These are phyloP conservation scores for Vitis hybrid DNA, from an alignment of 177 flowering plant genomes.

Conservation along the genomic window DNA sequence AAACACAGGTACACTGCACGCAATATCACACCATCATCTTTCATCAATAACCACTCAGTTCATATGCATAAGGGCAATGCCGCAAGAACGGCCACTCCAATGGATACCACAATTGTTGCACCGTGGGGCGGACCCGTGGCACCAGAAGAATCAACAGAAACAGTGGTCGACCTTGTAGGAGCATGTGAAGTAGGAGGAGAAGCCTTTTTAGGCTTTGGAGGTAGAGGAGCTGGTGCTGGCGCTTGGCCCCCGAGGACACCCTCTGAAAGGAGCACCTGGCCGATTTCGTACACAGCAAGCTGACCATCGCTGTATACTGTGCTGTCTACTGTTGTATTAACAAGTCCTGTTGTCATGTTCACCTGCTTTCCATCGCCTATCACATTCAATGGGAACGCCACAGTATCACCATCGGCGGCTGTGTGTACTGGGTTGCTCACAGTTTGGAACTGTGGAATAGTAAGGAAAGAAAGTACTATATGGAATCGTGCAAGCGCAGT, in stretches of 20 bases:
- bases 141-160: constrained; percentile 18
- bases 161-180: constrained; percentile 8
- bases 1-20: neutral
- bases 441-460: too few species aligned
- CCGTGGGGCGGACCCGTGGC: constrained; percentile 5
- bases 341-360: too few species aligned
- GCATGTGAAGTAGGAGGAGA: constrained; percentile 6
- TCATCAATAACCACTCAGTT: neutral
- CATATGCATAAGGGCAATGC: constrained; percentile 12
- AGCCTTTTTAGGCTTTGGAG: constrained; percentile 11
- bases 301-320: too few species aligned
- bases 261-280: too few species aligned
- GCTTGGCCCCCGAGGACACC: neutral
- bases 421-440: too few species aligned
- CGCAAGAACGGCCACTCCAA: constrained; percentile 13
- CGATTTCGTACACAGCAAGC: too few species aligned
- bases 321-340: too few species aligned
- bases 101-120: neutral
- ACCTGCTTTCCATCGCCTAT: too few species aligned
- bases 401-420: too few species aligned
- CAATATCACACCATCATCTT: neutral
- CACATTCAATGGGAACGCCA: too few species aligned
- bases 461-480: too few species aligned
- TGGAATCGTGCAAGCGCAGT: too few species aligned
- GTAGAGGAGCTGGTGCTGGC: constrained; percentile 24